A percentile compares a stretch with the other conserved stretches of the same genome.
phyloP scores from a whole-genome alignment of 1,284 basidiomycete species.

The Papiliotrema fonsecae region DNA sequence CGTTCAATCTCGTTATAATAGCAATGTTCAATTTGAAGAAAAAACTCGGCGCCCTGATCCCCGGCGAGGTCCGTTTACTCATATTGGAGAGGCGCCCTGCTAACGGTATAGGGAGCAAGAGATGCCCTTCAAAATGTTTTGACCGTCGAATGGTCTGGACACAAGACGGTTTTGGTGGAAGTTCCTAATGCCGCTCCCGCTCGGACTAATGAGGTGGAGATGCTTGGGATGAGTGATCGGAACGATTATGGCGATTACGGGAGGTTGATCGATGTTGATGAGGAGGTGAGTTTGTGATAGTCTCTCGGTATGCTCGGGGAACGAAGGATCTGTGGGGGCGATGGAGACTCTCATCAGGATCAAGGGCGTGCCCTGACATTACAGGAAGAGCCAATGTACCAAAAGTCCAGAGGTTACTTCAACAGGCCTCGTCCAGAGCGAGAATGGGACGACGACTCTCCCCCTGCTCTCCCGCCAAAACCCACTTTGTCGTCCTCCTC shows the following conservation, averaged over 20 bases:
- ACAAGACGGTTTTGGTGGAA: constrained; percentile 40
- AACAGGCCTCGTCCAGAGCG: not conserved
- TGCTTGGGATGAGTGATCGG: constrained; percentile 19
- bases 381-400: not conserved
- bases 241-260: constrained; percentile 32
- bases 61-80: constrained; percentile 15
- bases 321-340: no score
- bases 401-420: not conserved
- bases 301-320: no score
- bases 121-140: constrained; percentile 35
- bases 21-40: constrained; percentile 14
- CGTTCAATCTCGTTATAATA: no score
- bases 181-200: constrained; percentile 16
- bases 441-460: not conserved
- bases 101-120: constrained; percentile 1
- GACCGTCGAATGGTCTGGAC: constrained; percentile 40
- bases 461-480: constrained; percentile 2
- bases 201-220: constrained; percentile 23
- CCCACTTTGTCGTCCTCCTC: not conserved
- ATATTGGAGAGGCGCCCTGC: not conserved
- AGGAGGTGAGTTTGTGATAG: constrained; percentile 15
- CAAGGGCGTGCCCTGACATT: not conserved
- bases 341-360: no score
- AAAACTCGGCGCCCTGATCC: constrained; percentile 17
- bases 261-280: constrained; percentile 19